Conservation (phyloP, 331 rosid species). For the Pyracantha coccinea region DNA sequence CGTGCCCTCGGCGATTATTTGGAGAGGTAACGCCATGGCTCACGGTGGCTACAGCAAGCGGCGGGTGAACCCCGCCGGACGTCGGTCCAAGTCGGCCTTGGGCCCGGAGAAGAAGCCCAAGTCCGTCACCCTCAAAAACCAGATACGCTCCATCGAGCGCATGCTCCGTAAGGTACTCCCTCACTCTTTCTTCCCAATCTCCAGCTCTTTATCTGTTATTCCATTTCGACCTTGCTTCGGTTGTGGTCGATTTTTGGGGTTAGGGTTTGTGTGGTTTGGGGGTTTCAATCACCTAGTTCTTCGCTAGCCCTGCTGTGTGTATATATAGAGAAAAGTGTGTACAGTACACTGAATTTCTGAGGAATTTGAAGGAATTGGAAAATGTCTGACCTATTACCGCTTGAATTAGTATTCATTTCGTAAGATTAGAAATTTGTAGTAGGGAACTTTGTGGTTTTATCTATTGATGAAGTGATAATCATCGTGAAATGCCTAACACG, state of each 20-base stretch:
- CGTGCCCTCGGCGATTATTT: background rate
- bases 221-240: background rate
- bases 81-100: constrained; percentile 54
- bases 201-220: background rate
- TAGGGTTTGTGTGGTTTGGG: background rate
- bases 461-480: background rate
- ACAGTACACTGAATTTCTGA: background rate
- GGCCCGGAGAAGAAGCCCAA: constrained; percentile 67
- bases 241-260: background rate
- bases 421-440: no score
- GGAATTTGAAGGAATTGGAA: background rate
- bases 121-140: constrained; percentile 84
- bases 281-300: background rate
- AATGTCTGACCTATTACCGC: background rate
- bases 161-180: constrained; percentile 71
- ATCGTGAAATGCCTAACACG: constrained; percentile 3
- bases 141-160: constrained; percentile 90
- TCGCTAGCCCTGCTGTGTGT: background rate
- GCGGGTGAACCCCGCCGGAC: constrained; percentile 64
- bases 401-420: background rate
- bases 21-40: constrained; percentile 43
- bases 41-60: constrained; percentile 92
- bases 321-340: background rate
- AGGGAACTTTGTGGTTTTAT: background rate
- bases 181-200: background rate